Percentiles rank a stretch among this genome's conserved stretches.
phyloP scores from a whole-genome alignment of 495 filamentous ascomycete species.

The Xylaria venustula region DNA sequence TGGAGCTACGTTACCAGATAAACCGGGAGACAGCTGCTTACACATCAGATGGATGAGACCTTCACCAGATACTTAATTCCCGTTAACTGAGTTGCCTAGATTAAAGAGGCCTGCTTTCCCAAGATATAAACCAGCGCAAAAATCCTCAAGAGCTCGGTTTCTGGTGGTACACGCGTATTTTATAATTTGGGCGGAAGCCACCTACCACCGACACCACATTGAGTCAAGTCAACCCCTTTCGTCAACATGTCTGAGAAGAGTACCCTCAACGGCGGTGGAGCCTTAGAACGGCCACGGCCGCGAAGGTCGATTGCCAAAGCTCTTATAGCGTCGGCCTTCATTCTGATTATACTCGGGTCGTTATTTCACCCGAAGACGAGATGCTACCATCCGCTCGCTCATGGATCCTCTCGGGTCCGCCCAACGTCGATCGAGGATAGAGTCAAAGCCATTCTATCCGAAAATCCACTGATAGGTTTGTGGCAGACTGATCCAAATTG shows the following conservation, averaged over 20 bases:
- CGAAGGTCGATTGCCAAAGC: slow-evolving; percentile 14
- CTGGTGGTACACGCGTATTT: no score
- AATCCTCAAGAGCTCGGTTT: not conserved
- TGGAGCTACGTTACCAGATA: not conserved
- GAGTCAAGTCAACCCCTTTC: not conserved
- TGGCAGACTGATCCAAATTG: not conserved
- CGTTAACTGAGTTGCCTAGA: not conserved
- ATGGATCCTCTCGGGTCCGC: slow-evolving; percentile 17
- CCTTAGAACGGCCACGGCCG: slow-evolving; percentile 8
- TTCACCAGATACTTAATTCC: not conserved
- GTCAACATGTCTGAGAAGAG: slow-evolving; percentile 11
- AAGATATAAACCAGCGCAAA: not conserved
- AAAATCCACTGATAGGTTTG: slow-evolving; percentile 80
- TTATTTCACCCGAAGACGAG: slow-evolving; percentile 20
- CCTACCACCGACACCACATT: no score
- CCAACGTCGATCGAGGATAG: slow-evolving; percentile 57
- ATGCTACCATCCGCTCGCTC: slow-evolving; percentile 20
- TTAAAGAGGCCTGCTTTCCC: no score
- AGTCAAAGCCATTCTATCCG: slow-evolving; percentile 64
- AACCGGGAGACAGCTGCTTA: not conserved
- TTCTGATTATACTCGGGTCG: slow-evolving; percentile 18
- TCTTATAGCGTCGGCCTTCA: slow-evolving; percentile 13
- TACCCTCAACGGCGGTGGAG: not conserved
- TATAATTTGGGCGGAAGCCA: no score
- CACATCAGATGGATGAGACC: not conserved